A percentile compares a stretch with the other conserved stretches of the same genome.
Evolutionary conservation across 176 grass and related monocot species (phyloP).

Genomic region (Triticum urartu): DNA sequence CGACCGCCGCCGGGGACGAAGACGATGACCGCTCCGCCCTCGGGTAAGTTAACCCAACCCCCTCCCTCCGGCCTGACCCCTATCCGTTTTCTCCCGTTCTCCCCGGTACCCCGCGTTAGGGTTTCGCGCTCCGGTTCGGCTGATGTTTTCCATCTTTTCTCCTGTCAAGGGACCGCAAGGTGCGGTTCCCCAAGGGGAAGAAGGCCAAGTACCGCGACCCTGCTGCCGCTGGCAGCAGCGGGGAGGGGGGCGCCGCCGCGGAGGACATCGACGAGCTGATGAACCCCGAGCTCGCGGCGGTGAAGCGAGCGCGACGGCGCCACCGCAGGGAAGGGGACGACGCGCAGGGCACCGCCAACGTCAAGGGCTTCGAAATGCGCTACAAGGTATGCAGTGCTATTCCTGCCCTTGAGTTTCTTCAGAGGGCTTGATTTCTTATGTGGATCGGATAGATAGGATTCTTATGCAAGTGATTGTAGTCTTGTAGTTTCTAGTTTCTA

Average conservation of each 20-base stretch:
- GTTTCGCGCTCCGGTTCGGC: constrained; percentile 23
- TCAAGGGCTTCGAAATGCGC: constrained; percentile 62
- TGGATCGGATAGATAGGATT: background rate
- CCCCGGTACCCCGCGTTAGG: background rate
- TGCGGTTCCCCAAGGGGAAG: constrained; percentile 90
- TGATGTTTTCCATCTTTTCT: constrained; percentile 15
- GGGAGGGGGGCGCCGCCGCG: constrained; percentile 10
- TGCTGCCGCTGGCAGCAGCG: background rate
- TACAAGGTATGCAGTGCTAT: constrained; percentile 51
- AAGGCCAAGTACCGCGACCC: constrained; percentile 57
- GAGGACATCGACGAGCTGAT: constrained; percentile 53
- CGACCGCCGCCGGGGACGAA: constrained; percentile 10
- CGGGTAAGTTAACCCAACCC: constrained; percentile 26
- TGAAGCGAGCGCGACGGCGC: constrained; percentile 65
- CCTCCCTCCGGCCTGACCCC: background rate
- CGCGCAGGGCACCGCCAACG: constrained; percentile 34
- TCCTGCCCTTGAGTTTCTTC: background rate
- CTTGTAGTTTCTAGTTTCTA: background rate
- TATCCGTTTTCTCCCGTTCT: background rate
- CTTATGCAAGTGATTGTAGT: background rate
- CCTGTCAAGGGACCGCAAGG: constrained; percentile 57
- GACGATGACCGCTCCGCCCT: constrained; percentile 12
- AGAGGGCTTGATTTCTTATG: background rate
- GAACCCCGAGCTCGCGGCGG: constrained; percentile 63
- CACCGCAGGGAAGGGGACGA: constrained; percentile 48